Evolutionary conservation across 2,329 filamentous ascomycete genomes (phyloP).

Genomic region (Hymenoscyphus infarciens): DNA sequence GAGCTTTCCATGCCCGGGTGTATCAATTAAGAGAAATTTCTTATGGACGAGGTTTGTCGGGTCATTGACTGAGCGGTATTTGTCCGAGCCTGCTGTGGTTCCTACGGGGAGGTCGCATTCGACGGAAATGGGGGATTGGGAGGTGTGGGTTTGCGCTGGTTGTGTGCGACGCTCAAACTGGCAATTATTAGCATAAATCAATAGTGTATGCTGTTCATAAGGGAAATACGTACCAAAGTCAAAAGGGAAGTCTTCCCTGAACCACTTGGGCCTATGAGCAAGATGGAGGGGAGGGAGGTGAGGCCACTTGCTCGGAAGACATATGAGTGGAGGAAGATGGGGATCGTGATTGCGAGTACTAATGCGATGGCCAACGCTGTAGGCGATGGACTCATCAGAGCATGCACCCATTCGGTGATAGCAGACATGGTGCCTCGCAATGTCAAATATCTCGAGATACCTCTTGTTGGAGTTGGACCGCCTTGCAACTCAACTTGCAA

Average conservation of each 20-base stretch:
- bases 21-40: conserved; percentile 78
- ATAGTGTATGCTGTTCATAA: conserved; percentile 11
- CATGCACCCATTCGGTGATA: conserved; percentile 42
- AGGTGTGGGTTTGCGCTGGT: conserved; percentile 49
- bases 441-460: not conserved
- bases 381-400: conserved; percentile 56
- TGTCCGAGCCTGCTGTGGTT: conserved; percentile 51
- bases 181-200: conserved; percentile 11
- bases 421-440: conserved; percentile 21
- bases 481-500: too few relatives aligned
- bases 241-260: conserved; percentile 85
- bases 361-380: conserved; percentile 65
- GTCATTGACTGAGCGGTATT: conserved; percentile 64
- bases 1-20: conserved; percentile 92
- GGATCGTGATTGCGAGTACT: conserved; percentile 66
- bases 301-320: conserved; percentile 65
- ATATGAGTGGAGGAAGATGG: conserved; percentile 72
- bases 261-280: conserved; percentile 77
- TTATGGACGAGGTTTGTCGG: conserved; percentile 55
- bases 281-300: conserved; percentile 67
- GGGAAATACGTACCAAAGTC: conserved; percentile 57
- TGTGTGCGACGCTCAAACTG: conserved; percentile 52
- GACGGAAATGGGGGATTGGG: conserved; percentile 55
- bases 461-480: not conserved
- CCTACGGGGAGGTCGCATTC: conserved; percentile 52